Evolutionary conservation across 495 filamentous ascomycete genomes (phyloP), one percentile per base, ranked within the genome.

Genomic region (Echria macrotheca): DNA sequence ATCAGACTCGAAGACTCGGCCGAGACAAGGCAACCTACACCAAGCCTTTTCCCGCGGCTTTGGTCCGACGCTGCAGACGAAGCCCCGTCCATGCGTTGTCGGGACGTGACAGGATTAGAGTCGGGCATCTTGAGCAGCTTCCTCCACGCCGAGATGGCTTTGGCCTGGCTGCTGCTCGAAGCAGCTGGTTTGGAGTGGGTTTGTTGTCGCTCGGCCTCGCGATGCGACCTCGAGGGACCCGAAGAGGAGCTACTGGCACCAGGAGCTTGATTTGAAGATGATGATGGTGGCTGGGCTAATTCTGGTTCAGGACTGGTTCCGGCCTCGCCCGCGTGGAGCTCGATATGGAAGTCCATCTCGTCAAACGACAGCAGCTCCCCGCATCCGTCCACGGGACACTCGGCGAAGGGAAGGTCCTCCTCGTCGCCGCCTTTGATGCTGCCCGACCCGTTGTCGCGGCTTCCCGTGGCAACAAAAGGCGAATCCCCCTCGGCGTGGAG

Each of bases 351-450:
- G 19, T 85, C 76, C 26, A 93, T 64, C 52, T 88, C 81, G 2
- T 67, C 58, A 11, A 77, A 61, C 23, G 76, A 66, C 36, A 91
- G 65, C 14, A 73, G 61, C 57, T 95, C 86, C 17, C 83, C 84
- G 63, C 89, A 95, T n/a, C 77, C 78, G 10, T 80, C 73, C 7
- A 79, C 68, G 1, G 85, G 80, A 55, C 91, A 95, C 40, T 81
- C 71, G 33, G 81, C 71, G 54, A 82, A 89, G 6, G 71, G 55
- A 17, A 64, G 47, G 21, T 77, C 66, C 6, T 64, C 58, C 26
- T 60, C 54, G 60, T 91, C 89, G 61, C 84, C 69, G 54, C 83
- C 82, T 77, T 80, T 57, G 33, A 15, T 21, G 33, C 18, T 10
- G 33, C 12, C 17, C 8, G 28, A 11, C 14, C 41, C 45, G 29